A percentile compares a stretch with the other conserved stretches of the same genome.
These are phyloP conservation scores for Vitis riparia DNA, from an alignment of 164 flowering plant genomes.

Conservation along the genomic window DNA sequence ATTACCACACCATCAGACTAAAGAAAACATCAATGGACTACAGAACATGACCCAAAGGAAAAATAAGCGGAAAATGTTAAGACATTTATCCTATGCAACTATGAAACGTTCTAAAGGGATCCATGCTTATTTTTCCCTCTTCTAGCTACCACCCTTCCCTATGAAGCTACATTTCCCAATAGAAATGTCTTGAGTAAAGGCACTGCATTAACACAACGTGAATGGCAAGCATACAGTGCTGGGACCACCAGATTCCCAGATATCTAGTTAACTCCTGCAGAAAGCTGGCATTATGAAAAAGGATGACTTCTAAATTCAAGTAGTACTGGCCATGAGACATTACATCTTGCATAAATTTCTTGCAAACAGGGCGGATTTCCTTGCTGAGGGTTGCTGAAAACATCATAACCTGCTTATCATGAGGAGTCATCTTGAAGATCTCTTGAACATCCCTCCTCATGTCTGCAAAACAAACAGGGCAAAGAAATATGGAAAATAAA, in stretches of 20 bases:
- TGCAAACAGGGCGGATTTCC: conserved; percentile 99
- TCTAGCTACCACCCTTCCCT: not conserved
- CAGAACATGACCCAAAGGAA: not conserved
- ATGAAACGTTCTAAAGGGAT: not conserved
- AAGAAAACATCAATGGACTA: not conserved
- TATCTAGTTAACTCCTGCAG: conserved; percentile 20
- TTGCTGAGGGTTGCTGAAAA: conserved; percentile 99
- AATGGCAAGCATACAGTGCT: conserved; percentile 7
- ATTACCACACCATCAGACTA: conserved; percentile 1
- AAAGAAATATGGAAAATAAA: not conserved
- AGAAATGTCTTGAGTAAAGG: not conserved
- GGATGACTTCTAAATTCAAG: conserved; percentile 48
- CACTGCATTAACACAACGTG: conserved; percentile 3
- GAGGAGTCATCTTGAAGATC: conserved; percentile 98
- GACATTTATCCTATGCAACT: not conserved
- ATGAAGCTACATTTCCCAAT: conserved; percentile 8
- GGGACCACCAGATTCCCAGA: conserved; percentile 15
- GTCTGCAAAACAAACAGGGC: conserved; percentile 43
- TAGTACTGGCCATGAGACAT: conserved; percentile 66
- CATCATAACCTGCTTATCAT: conserved; percentile 99
- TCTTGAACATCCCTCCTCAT: conserved; percentile 99
- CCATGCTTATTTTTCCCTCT: not conserved
- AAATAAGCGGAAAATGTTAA: not conserved
- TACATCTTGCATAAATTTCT: conserved; percentile 99
- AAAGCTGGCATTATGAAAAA: conserved; percentile 37